Evolutionary conservation across 2,329 filamentous ascomycete genomes (phyloP).

Genomic region (Drechslerella stenobrocha): DNA sequence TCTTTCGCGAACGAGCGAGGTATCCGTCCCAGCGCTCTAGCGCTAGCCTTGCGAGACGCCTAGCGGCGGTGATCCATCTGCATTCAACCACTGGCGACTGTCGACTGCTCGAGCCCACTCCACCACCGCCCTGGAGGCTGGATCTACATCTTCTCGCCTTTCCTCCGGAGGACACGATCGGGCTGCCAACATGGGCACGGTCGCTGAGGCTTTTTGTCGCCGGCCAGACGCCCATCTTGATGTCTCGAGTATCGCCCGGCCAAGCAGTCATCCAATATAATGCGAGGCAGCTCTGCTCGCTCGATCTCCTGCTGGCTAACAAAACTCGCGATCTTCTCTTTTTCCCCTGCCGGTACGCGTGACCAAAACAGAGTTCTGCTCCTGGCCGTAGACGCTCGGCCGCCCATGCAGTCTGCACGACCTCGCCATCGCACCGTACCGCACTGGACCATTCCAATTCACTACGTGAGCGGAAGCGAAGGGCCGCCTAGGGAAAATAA

Average conservation of each 20-base stretch:
- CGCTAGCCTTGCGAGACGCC: constrained; percentile 34
- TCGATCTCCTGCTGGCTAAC: constrained; percentile 22
- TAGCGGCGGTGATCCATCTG: constrained; percentile 40
- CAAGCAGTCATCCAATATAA: not conserved
- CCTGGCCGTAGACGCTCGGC: constrained; percentile 23
- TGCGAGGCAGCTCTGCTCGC: not conserved
- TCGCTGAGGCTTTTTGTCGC: no score
- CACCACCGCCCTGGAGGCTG: no score
- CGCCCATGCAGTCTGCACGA: not conserved
- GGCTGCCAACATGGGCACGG: constrained; percentile 16
- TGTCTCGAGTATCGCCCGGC: not conserved
- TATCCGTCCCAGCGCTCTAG: constrained; percentile 44
- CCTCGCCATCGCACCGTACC: not conserved
- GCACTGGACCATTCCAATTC: constrained; percentile 3
- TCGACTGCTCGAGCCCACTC: no score
- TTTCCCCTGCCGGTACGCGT: constrained; percentile 20
- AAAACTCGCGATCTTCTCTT: constrained; percentile 34
- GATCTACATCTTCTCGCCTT: constrained; percentile 6
- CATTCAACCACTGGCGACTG: constrained; percentile 33
- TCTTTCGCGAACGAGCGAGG: constrained; percentile 29
- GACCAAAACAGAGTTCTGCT: constrained; percentile 27
- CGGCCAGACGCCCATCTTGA: no score
- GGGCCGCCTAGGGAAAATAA: not conserved
- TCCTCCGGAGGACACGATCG: not conserved
- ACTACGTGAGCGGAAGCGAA: not conserved